Percentiles rank a stretch among this genome's conserved stretches.
Evolutionary conservation across 148 eudicot genomes (phyloP).

Genomic region (Vaccinium corymbosum): DNA sequence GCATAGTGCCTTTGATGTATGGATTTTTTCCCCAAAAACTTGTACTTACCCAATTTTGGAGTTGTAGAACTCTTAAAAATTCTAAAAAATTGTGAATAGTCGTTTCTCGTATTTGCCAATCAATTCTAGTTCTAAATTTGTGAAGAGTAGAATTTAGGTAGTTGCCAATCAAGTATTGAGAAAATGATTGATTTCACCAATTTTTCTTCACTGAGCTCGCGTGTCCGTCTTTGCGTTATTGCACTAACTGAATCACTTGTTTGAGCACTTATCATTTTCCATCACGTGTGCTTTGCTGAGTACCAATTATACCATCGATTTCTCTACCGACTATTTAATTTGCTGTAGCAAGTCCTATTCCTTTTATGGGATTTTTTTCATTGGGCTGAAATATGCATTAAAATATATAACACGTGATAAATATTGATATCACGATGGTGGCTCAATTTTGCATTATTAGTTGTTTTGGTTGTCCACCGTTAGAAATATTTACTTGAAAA

Average conservation of each 20-base stretch:
- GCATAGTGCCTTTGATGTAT: not conserved
- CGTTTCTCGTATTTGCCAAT: too few relatives aligned
- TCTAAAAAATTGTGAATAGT: not conserved
- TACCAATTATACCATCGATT: not conserved
- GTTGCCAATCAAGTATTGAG: not conserved
- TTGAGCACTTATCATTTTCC: not conserved
- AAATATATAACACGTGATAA: too few relatives aligned
- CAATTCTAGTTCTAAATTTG: not conserved
- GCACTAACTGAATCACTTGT: not conserved
- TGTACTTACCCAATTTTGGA: not conserved
- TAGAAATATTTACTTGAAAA: not conserved
- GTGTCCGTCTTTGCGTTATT: not conserved
- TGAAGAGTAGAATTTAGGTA: not conserved
- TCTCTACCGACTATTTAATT: not conserved
- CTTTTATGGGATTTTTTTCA: too few relatives aligned
- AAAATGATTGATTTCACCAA: not conserved
- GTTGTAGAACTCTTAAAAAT: not conserved
- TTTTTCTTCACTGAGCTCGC: not conserved
- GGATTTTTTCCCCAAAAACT: not conserved
- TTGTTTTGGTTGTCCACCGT: not conserved
- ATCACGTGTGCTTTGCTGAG: not conserved
- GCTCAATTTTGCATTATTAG: not conserved
- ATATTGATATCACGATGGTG: too few relatives aligned
- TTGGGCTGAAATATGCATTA: too few relatives aligned
- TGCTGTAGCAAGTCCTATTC: too few relatives aligned